phyloP scores from a whole-genome alignment of 306 rosid species.

The Trifolium pratense region DNA sequence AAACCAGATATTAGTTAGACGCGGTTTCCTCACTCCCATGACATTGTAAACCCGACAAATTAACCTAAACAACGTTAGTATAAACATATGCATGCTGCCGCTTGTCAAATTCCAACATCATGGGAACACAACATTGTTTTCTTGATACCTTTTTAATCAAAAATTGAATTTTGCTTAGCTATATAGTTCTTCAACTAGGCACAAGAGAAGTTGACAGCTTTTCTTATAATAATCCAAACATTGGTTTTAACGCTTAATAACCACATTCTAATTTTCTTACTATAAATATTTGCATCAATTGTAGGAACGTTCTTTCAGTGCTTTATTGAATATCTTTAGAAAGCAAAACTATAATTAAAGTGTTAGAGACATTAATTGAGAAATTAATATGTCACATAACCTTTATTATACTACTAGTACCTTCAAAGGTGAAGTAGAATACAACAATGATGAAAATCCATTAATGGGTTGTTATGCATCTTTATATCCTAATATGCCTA shows the following conservation, averaged over 20 bases:
- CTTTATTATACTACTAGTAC: conserved; percentile 32
- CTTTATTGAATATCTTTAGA: conserved; percentile 52
- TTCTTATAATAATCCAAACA: not conserved
- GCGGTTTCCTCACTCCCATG: too few species aligned
- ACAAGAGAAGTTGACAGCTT: conserved; percentile 24
- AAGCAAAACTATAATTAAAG: conserved; percentile 16
- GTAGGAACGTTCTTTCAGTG: conserved; percentile 43
- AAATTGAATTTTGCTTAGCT: not conserved
- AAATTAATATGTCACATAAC: conserved; percentile 42
- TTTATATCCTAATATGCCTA: conserved; percentile 30
- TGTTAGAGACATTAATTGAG: not conserved
- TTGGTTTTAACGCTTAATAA: not conserved
- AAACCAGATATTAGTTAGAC: too few species aligned
- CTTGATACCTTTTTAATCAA: not conserved
- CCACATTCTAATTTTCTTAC: not conserved
- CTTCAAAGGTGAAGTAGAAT: conserved; percentile 36
- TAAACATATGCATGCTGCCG: not conserved
- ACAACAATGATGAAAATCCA: conserved; percentile 31
- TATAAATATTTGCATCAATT: conserved; percentile 37
- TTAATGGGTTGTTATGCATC: conserved; percentile 38
- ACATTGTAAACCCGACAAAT: too few species aligned
- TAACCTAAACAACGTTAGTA: too few species aligned
- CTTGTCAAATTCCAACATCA: conserved; percentile 26
- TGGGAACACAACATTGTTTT: not conserved
- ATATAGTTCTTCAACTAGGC: not conserved